These are phyloP conservation scores for Metschnikowia sp. DNA, from an alignment of 805 yeast genomes.

Conservation along the genomic window DNA sequence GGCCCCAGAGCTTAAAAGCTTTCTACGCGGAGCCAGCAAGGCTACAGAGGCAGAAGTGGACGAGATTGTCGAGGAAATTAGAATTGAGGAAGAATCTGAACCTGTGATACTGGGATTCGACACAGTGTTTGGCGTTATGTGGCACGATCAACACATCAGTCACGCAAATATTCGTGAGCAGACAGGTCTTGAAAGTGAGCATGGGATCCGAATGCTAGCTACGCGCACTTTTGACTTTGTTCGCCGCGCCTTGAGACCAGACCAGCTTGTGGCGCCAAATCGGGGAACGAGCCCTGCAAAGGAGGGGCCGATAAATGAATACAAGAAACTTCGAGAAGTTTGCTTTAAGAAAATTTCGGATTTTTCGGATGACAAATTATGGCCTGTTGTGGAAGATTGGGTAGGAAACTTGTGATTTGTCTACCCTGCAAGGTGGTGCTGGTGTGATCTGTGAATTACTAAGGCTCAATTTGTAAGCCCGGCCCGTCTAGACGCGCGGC, in stretches of 20 bases:
- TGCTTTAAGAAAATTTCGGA: neutral
- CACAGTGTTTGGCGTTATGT: conserved; percentile 16
- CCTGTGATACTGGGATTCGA: conserved; percentile 8
- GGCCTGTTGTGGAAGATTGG: neutral
- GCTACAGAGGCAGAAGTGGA: neutral
- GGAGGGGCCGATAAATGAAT: conserved; percentile 1
- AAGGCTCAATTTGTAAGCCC: conserved; percentile 7
- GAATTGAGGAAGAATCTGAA: conserved; percentile 6
- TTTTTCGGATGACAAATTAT: neutral
- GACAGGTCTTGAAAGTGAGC: conserved; percentile 2
- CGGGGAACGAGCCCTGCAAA: too few relatives aligned
- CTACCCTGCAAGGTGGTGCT: neutral
- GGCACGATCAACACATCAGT: conserved; percentile 11
- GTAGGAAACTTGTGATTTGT: too few relatives aligned
- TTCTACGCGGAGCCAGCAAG: conserved; percentile 6
- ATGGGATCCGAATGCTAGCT: neutral
- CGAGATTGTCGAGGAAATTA: conserved; percentile 2
- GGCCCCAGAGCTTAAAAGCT: conserved; percentile 8
- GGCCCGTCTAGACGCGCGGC: conserved; percentile 2
- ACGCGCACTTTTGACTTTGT: neutral
- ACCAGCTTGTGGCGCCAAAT: too few relatives aligned
- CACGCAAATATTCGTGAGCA: conserved; percentile 13
- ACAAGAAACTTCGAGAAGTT: neutral
- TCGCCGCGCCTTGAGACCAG: neutral
- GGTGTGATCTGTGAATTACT: neutral